Conservation (phyloP, 2,329 filamentous ascomycete genomes). For the Phaeosphaeria sp. region DNA sequence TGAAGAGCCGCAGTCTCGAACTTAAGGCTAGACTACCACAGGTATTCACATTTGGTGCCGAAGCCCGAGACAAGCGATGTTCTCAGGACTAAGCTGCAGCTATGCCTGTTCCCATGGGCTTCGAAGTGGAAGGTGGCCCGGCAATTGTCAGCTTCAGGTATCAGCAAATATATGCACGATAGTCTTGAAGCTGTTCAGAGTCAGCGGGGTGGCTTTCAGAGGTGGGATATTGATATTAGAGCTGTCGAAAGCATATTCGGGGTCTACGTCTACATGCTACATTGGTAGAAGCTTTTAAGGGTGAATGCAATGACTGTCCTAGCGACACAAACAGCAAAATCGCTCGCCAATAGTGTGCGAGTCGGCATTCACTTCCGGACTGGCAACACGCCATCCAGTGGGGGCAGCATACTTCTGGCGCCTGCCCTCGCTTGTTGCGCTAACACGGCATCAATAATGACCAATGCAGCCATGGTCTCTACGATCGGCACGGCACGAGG, state of each 20-base stretch:
- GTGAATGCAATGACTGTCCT: not conserved
- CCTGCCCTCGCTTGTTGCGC: conserved; percentile 72
- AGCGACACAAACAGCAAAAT: not conserved
- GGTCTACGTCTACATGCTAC: not conserved
- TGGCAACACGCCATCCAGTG: conserved; percentile 48
- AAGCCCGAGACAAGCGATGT: not conserved
- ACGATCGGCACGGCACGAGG: conserved; percentile 87
- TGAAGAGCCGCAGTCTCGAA: not conserved
- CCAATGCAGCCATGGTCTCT: conserved; percentile 88
- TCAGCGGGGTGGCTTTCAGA: not conserved
- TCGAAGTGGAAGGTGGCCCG: no score
- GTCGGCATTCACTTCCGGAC: conserved; percentile 20
- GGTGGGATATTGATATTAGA: not conserved
- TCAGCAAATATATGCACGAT: no score
- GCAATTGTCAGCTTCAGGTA: no score
- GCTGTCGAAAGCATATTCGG: not conserved
- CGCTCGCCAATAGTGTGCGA: not conserved
- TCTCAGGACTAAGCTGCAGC: not conserved
- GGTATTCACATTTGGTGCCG: not conserved
- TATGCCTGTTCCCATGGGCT: not conserved
- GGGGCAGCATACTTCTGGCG: conserved; percentile 45
- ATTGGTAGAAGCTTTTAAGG: not conserved
- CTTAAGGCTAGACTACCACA: no score
- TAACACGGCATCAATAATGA: conserved; percentile 85
- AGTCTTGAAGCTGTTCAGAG: no score